Conservation (phyloP, 192 early-diverging fungal genomes). For the Backusella westeae region DNA sequence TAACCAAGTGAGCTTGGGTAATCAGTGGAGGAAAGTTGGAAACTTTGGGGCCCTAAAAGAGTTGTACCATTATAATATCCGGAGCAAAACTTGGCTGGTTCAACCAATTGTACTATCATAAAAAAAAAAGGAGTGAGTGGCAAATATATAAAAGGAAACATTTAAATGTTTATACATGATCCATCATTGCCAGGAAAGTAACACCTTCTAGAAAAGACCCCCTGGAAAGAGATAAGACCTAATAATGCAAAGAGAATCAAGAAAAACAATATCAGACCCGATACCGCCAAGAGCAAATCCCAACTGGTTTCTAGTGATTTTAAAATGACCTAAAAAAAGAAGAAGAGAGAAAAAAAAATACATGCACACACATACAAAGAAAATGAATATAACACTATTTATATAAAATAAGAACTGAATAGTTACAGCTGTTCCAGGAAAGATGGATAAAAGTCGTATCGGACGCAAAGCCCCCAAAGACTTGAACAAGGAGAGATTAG, state of each 20-base stretch:
- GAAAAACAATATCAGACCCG: conserved; percentile 51
- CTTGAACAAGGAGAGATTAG: conserved; percentile 47
- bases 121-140: background rate
- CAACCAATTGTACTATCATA: conserved; percentile 14
- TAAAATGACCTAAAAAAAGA: conserved; percentile 27
- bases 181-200: conserved; percentile 26
- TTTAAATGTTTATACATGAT: conserved; percentile 17
- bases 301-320: conserved; percentile 31
- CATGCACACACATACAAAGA: background rate
- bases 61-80: conserved; percentile 27
- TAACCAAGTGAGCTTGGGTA: conserved; percentile 39
- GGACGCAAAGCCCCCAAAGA: conserved; percentile 46
- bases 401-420: background rate
- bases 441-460: conserved; percentile 46
- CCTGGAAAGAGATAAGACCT: conserved; percentile 52
- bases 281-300: conserved; percentile 39
- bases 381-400: background rate
- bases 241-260: conserved; percentile 37
- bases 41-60: conserved; percentile 19
- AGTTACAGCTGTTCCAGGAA: conserved; percentile 35
- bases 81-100: conserved; percentile 29
- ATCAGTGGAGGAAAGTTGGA: background rate
- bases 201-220: conserved; percentile 42
- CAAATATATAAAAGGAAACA: background rate
- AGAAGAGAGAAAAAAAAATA: background rate